These are phyloP conservation scores for Mortierella sp. DNA, from an alignment of 371 early-diverging fungal genomes.

Conservation along the genomic window DNA sequence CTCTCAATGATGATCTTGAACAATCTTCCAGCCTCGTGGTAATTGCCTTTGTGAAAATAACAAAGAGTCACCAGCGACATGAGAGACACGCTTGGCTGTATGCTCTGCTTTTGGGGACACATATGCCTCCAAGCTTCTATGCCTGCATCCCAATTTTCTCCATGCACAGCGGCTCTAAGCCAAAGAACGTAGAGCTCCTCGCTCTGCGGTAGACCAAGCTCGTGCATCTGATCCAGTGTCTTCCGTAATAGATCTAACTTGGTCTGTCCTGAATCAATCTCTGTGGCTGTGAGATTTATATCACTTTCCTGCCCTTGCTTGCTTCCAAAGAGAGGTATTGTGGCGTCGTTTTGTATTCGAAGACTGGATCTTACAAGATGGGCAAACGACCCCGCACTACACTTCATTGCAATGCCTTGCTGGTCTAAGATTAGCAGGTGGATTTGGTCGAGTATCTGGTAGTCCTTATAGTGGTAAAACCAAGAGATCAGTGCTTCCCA, in stretches of 20 bases:
- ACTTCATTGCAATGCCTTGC: neutral
- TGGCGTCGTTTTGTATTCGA: no score
- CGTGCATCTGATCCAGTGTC: constrained; percentile 26
- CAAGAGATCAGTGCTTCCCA: constrained; percentile 36
- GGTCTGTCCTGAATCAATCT: no score
- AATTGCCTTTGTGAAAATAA: constrained; percentile 14
- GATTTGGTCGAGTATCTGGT: constrained; percentile 8
- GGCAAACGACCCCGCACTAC: constrained; percentile 6
- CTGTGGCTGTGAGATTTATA: no score
- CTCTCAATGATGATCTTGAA: constrained; percentile 14
- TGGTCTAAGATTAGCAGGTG: constrained; percentile 10
- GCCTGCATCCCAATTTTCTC: constrained; percentile 23
- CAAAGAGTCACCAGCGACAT: constrained; percentile 13
- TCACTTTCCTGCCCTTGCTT: no score
- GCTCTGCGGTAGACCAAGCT: constrained; percentile 1
- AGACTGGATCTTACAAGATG: constrained; percentile 17
- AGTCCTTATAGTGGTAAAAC: constrained; percentile 28
- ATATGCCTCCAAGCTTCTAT: constrained; percentile 21
- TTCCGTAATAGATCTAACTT: neutral
- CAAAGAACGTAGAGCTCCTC: constrained; percentile 18
- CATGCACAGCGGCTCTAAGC: constrained; percentile 22
- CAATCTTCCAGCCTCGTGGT: constrained; percentile 8
- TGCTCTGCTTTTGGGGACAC: neutral
- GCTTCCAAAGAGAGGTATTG: no score
- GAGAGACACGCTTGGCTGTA: neutral